Conservation (phyloP, 169 alveolate genomes). For the Toxoplasma gondii region DNA sequence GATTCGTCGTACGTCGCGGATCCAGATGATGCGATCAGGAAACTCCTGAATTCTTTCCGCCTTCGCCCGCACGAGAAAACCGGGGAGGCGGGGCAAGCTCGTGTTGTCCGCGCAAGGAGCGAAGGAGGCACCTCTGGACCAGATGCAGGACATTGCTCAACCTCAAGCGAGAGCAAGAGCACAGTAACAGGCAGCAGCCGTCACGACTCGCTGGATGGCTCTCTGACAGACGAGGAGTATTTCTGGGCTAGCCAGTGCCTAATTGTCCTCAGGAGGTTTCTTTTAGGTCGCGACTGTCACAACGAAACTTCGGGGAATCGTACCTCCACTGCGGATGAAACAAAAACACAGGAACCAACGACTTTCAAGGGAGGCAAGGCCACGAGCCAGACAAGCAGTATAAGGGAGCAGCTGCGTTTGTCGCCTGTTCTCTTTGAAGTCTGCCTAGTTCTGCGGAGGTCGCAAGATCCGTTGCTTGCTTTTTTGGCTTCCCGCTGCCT, state of each 20-base stretch:
- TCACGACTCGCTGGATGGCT: not conserved
- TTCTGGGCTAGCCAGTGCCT: conserved; percentile 24
- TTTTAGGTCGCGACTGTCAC: not conserved
- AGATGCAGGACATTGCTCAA: not conserved
- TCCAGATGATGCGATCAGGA: not conserved
- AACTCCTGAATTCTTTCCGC: not conserved
- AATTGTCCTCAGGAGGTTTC: not conserved
- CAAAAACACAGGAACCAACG: no score
- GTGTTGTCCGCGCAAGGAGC: no score
- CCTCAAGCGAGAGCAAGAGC: not conserved
- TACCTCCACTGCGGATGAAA: no score
- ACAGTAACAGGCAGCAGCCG: not conserved
- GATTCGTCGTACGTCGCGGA: not conserved
- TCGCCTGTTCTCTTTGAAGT: not conserved
- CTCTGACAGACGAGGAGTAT: not conserved
- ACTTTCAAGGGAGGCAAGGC: not conserved
- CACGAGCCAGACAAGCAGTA: not conserved
- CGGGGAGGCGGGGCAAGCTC: no score
- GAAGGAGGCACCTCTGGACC: no score
- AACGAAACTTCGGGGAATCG: not conserved
- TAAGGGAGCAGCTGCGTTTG: not conserved
- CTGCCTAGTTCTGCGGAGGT: not conserved
- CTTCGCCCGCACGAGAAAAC: not conserved
- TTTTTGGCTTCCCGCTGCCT: conserved; percentile 3
- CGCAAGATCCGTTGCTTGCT: not conserved